Percentiles rank a stretch among this genome's conserved stretches.
phyloP scores from a whole-genome alignment of 768 basidiomycete species.

The Erythrobasidium yunnanense region DNA sequence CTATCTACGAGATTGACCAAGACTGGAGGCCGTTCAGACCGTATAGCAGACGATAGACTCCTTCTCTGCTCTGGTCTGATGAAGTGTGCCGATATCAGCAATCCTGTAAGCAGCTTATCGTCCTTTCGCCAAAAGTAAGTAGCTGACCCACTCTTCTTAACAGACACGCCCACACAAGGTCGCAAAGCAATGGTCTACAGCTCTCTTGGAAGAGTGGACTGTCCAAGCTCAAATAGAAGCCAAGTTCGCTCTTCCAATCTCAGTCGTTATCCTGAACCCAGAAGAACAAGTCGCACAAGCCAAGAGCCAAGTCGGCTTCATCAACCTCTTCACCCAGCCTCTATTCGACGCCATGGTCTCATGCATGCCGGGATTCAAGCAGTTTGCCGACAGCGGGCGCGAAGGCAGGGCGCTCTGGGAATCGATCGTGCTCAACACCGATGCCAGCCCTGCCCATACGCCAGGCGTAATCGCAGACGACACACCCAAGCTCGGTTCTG shows the following conservation, averaged over 20 bases:
- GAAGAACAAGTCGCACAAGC: slow-evolving; percentile 55
- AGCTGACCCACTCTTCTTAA: neutral
- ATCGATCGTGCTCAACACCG: slow-evolving; percentile 35
- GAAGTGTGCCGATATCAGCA: slow-evolving; percentile 97
- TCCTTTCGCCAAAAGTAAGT: neutral
- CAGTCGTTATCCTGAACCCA: slow-evolving; percentile 43
- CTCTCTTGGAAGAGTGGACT: slow-evolving; percentile 79
- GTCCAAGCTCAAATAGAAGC: slow-evolving; percentile 78
- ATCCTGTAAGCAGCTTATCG: slow-evolving; percentile 59
- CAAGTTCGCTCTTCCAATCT: slow-evolving; percentile 59
- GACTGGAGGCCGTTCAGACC: neutral
- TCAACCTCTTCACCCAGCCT: slow-evolving; percentile 67
- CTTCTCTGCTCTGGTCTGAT: slow-evolving; percentile 79
- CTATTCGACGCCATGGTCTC: slow-evolving; percentile 63
- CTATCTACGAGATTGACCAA: slow-evolving; percentile 43
- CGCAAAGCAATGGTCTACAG: slow-evolving; percentile 82
- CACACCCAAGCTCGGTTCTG: neutral
- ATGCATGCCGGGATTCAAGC: slow-evolving; percentile 64
- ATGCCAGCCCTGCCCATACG: slow-evolving; percentile 21
- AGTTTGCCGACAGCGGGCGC: slow-evolving; percentile 57
- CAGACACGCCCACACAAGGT: slow-evolving; percentile 88
- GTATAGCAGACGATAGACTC: slow-evolving; percentile 47
- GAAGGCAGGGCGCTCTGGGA: slow-evolving; percentile 64
- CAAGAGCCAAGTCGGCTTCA: slow-evolving; percentile 78
- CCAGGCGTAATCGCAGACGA: neutral